Conservation (phyloP, 2,329 filamentous ascomycete species). For the Colletotrichum sansevieriae region DNA sequence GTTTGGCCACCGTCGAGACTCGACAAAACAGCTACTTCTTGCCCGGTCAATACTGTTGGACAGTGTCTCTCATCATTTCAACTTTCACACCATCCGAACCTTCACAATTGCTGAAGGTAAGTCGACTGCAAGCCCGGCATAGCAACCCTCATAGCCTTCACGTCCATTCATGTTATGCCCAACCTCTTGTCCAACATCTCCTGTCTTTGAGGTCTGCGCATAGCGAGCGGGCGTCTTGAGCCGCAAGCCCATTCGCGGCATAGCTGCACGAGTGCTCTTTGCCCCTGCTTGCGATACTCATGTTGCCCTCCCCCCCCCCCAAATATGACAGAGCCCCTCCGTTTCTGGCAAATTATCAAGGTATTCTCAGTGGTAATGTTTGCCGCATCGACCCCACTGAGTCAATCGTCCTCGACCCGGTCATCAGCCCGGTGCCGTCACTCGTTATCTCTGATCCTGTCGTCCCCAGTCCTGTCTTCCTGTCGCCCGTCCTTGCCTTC, state of each 20-base stretch:
- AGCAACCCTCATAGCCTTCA: slow-evolving; percentile 16
- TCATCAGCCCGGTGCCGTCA: slow-evolving; percentile 26
- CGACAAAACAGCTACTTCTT: neutral
- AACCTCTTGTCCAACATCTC: neutral
- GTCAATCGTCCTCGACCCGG: neutral
- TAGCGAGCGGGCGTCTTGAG: slow-evolving; percentile 8
- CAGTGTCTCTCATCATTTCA: no score
- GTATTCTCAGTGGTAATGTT: slow-evolving; percentile 21
- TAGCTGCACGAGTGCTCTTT: neutral
- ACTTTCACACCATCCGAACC: neutral
- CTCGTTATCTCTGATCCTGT: neutral
- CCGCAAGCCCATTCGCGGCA: neutral
- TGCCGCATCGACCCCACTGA: slow-evolving; percentile 17
- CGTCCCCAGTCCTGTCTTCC: neutral
- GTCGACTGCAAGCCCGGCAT: slow-evolving; percentile 11
- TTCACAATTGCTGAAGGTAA: slow-evolving; percentile 5
- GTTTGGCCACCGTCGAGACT: slow-evolving; percentile 17
- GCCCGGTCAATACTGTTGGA: neutral
- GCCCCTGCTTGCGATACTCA: slow-evolving; percentile 18
- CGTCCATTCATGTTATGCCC: neutral
- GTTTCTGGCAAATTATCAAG: slow-evolving; percentile 26
- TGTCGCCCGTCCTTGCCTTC: neutral
- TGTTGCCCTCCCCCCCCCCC: slow-evolving; percentile 7
- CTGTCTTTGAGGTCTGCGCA: slow-evolving; percentile 21
- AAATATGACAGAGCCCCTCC: slow-evolving; percentile 25